A percentile compares a stretch with the other conserved stretches of the same genome.
These are phyloP conservation scores for Knoxia roxburghii DNA, from an alignment of 257 asterid genomes.

Conservation along the genomic window DNA sequence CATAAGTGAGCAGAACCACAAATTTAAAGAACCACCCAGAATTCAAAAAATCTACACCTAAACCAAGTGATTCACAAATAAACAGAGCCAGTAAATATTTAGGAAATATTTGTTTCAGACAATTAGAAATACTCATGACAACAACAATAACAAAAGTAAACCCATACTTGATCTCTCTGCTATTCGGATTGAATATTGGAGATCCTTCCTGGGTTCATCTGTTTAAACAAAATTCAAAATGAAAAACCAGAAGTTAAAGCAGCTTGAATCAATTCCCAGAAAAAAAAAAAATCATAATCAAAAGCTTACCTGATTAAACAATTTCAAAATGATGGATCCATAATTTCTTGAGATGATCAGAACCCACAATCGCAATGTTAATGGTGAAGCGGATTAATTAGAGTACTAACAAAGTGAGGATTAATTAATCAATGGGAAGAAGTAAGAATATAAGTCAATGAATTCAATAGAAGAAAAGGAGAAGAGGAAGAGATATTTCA, in stretches of 20 bases:
- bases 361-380: not conserved
- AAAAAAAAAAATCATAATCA: not conserved
- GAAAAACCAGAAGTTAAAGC: not conserved
- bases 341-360: not conserved
- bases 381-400: not conserved
- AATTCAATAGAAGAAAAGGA: not conserved
- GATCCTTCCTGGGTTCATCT: constrained; percentile 6
- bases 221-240: too few relatives aligned
- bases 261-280: not conserved
- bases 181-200: not conserved
- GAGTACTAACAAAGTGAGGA: not conserved
- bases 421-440: not conserved
- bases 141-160: not conserved
- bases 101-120: too few relatives aligned
- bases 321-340: not conserved
- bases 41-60: not conserved
- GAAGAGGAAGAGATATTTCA: not conserved
- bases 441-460: not conserved
- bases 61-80: not conserved
- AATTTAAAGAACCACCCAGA: not conserved
- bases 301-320: not conserved
- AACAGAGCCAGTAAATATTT: too few relatives aligned
- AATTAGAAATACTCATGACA: too few relatives aligned
- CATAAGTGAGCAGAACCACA: not conserved
- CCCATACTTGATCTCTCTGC: constrained; percentile 10